A percentile compares a stretch with the other conserved stretches of the same genome.
Conservation (phyloP, 208 protist genomes). For the Leishmania gerbilli region DNA sequence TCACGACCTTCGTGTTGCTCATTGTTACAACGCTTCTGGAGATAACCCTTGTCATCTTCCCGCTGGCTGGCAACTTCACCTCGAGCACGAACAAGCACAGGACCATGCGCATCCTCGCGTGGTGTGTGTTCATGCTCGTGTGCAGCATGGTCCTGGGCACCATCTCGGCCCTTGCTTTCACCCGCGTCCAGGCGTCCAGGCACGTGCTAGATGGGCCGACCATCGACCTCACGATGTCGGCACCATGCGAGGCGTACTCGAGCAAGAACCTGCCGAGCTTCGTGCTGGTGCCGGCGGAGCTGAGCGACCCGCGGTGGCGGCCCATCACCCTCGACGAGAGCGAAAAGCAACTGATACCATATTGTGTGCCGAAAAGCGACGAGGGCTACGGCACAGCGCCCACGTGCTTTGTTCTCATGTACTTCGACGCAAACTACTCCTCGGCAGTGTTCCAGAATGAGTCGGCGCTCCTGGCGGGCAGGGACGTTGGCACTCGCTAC, state of each 20-base stretch:
- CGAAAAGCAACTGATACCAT: constrained; percentile 38
- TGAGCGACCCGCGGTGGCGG: constrained; percentile 80
- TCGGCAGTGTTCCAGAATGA: constrained; percentile 62
- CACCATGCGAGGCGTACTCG: constrained; percentile 45
- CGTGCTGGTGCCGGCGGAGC: constrained; percentile 55
- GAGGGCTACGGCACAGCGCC: not conserved
- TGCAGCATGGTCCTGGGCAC: constrained; percentile 68
- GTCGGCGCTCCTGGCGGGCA: constrained; percentile 22
- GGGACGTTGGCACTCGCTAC: constrained; percentile 50
- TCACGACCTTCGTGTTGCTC: constrained; percentile 67
- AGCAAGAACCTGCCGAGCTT: constrained; percentile 60
- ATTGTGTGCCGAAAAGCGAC: constrained; percentile 36
- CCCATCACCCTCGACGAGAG: constrained; percentile 61
- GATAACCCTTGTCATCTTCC: constrained; percentile 72
- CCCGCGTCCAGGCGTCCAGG: constrained; percentile 57
- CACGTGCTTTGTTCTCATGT: constrained; percentile 72
- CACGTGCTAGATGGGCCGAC: constrained; percentile 58
- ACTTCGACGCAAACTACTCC: constrained; percentile 73
- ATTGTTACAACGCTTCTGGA: constrained; percentile 60
- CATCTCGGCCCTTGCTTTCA: constrained; percentile 71
- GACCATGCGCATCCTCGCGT: constrained; percentile 74
- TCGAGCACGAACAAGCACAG: constrained; percentile 46
- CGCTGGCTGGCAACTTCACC: constrained; percentile 48
- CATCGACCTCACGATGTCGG: constrained; percentile 62
- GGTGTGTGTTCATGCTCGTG: constrained; percentile 70